Conservation (phyloP, 305 asterid species). For the Solanum hybrid region DNA sequence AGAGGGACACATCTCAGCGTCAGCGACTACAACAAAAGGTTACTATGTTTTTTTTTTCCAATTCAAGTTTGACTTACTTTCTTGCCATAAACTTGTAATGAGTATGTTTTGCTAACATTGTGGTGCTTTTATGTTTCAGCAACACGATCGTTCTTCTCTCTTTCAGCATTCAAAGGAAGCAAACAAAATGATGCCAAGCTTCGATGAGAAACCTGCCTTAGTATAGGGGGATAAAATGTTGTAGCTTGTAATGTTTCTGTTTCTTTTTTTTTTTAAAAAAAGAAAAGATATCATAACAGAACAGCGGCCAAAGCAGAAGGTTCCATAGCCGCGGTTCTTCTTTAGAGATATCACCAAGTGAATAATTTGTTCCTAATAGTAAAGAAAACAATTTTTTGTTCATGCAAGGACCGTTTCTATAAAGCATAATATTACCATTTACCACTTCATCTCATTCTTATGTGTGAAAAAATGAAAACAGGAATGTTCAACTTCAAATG, state of each 20-base stretch:
- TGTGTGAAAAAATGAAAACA: background rate
- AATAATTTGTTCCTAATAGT: background rate
- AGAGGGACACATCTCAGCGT: constrained; percentile 49
- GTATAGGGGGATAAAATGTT: background rate
- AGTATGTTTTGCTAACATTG: background rate
- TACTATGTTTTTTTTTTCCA: background rate
- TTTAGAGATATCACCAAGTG: background rate
- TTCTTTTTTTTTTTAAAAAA: background rate
- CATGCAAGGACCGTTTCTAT: background rate
- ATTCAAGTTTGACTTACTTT: background rate
- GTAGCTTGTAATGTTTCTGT: background rate
- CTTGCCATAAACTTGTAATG: background rate
- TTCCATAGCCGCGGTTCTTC: background rate
- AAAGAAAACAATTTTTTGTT: background rate
- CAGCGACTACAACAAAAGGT: constrained; percentile 64
- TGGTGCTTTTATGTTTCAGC: constrained; percentile 48
- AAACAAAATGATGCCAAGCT: constrained; percentile 37
- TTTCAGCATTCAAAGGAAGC: constrained; percentile 93
- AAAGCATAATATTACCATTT: background rate
- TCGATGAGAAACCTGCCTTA: constrained; percentile 5
- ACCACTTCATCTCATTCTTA: background rate
- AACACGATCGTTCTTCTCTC: constrained; percentile 93
- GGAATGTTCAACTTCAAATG: background rate
- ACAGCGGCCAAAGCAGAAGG: background rate
- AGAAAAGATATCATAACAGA: background rate